Base-by-base conservation (phyloP, 192 early-diverging fungal genomes). In the Backusella circina region DNA sequence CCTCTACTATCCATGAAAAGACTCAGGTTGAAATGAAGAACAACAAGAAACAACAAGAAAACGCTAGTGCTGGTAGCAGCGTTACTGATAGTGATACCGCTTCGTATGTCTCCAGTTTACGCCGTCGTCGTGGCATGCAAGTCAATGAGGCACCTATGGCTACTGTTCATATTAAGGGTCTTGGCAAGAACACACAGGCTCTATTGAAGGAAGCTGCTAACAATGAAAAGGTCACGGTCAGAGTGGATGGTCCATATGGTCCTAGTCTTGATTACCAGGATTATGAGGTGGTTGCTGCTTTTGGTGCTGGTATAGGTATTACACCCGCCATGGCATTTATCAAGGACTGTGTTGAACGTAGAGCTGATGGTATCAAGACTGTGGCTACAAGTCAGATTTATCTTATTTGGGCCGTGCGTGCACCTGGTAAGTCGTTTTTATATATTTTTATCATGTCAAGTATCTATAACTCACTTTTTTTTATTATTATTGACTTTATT, bases 211-310 rank as follows among this genome's bases (percentile, higher is more conserved):
- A 54, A 26, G 80, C 76, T 30, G 76, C 61, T 23, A 30, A n/a
- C 15, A 30, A 65, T 35, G 32, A 67, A 31, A 23, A 33, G 4
- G 47, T 79, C 37, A 41, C 12, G 21, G 39, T 82, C 31, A 82
- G 61, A 36, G 35, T 85, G 3, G 82, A 85, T 77, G 84, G 84
- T 4, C 84, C 84, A 9, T 83, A 81, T 79, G 84, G 84, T 4
- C 32, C 82, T 18, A 47, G 41, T 66, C 16, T 83, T 0, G 82
- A 83, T 30, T 81, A 79, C 33, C 74, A 73, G 35, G 77, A 79
- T 32, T 72, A 85, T 30, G 33, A 44, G 21, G 73, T 79, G 7
- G 51, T 83, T 9, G 66, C 76, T 2, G 71, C 70, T 5, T 68
- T 81, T 16, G 68, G 75, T 33, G 72, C 76, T 68, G 84, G 84